These are phyloP conservation scores for Zygosaccharomyces rouxii DNA, from an alignment of 805 yeast species.

Conservation along the genomic window DNA sequence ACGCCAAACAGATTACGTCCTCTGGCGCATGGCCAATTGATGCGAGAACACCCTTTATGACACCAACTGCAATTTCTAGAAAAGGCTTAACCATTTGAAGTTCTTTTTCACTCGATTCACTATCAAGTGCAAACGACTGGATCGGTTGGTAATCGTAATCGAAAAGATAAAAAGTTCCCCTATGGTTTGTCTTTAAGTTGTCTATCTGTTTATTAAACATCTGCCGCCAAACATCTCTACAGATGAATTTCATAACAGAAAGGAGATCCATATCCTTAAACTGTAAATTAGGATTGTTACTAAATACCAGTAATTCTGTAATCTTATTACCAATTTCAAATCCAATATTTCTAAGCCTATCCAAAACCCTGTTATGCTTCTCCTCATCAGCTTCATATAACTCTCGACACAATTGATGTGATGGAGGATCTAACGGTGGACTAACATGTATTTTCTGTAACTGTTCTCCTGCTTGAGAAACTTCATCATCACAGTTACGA, in stretches of 20 bases:
- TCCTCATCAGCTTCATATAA: conserved; percentile 32
- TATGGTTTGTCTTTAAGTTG: conserved; percentile 84
- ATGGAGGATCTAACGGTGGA: conserved; percentile 20
- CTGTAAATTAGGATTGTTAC: conserved; percentile 46
- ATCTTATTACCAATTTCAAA: conserved; percentile 60
- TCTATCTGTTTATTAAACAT: conserved; percentile 85
- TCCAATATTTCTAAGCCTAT: conserved; percentile 67
- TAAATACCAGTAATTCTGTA: conserved; percentile 44
- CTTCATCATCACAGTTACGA: conserved; percentile 11
- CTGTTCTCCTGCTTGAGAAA: conserved; percentile 4
- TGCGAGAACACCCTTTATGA: conserved; percentile 32
- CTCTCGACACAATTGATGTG: conserved; percentile 29
- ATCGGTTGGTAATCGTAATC: conserved; percentile 32
- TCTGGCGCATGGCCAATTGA: conserved; percentile 30
- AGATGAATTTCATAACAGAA: conserved; percentile 85
- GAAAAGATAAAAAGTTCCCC: conserved; percentile 43
- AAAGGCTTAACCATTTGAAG: conserved; percentile 30
- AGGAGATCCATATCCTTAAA: conserved; percentile 56
- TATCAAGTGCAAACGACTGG: conserved; percentile 24
- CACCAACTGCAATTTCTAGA: conserved; percentile 33
- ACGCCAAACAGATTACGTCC: conserved; percentile 27
- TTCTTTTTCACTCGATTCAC: conserved; percentile 19
- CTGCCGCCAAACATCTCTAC: conserved; percentile 85
- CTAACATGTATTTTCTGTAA: conserved; percentile 15
- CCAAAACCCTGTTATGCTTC: conserved; percentile 47